Base-by-base conservation (phyloP, 2,329 filamentous ascomycete genomes). In the Dactylonectria macrodidyma region DNA sequence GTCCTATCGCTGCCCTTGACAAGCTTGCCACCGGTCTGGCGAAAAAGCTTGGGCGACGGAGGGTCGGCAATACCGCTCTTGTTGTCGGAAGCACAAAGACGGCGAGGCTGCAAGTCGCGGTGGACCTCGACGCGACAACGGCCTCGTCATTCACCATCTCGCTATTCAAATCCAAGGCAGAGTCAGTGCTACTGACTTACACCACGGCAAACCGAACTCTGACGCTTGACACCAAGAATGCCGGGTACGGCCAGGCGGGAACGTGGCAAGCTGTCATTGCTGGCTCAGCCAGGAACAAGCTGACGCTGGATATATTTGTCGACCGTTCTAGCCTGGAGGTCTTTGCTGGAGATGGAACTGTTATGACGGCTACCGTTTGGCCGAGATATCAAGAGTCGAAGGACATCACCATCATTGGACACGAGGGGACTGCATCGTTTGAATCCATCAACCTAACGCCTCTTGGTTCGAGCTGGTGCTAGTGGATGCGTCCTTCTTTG, bases 251-350 rank as follows among this genome's bases (percentile, higher is more conserved):
- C 33, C 74, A 78, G 61, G 68, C 73, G 10, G 77, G 76, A 1
- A 73, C 61, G 11, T 79, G 76, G 76, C 70, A 68, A 14, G 76
- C 75, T 3, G 59, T 61, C 38, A 70, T 79, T 62, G 71, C 46
- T 55, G 8, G 6, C 16, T 8, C 64, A 1, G 50, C 38, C 1
- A 62, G 68, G n/a, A 66, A 73, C 19, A 70, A 72, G 59, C 67
- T 79, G 24, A 65, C n/a, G 12, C 55, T 79, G 48, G 75, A 78
- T 51, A 74, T 79, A 24, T 74, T 79, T 26, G 65, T 79, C 33
- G 78, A 79, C 66, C 73, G 71, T 7, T 75, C 74, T 2, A 72
- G 68, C 22, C 50, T 78, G 52, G 77, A 79, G 67, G 67, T 78
- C 19, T 79, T 78, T 67, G 71, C 59, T 38, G 70, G 71, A 1